phyloP scores from a whole-genome alignment of 176 grass and related monocot genomes.

The Aegilops tauschii region DNA sequence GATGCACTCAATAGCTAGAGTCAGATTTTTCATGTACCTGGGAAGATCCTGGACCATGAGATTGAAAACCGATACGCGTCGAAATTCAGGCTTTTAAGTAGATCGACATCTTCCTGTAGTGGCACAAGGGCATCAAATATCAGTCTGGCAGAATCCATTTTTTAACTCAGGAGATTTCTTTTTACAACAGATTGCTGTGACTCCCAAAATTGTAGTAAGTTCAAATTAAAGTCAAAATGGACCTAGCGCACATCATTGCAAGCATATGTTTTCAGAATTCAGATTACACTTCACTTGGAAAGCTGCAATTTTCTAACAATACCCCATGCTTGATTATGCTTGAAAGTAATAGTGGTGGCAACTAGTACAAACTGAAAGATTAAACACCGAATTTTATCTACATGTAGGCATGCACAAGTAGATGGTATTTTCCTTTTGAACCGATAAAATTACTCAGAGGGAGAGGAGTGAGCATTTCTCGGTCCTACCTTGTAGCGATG shows the following conservation, averaged over 20 bases:
- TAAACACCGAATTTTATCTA: not conserved
- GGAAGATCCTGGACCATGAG: constrained; percentile 81
- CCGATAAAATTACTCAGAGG: not conserved
- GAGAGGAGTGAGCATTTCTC: not conserved
- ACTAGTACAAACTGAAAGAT: not conserved
- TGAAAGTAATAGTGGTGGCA: not conserved
- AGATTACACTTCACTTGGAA: not conserved
- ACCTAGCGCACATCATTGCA: not conserved
- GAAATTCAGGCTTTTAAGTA: constrained; percentile 67
- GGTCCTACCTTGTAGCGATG: constrained; percentile 58
- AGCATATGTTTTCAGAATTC: constrained; percentile 12
- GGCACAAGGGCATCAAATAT: not conserved
- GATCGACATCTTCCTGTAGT: constrained; percentile 55
- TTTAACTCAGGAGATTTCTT: not conserved
- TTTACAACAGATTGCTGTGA: not conserved
- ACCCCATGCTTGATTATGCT: not conserved
- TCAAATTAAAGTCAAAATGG: not conserved
- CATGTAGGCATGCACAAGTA: not conserved
- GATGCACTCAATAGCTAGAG: not conserved
- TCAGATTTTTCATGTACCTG: constrained; percentile 11
- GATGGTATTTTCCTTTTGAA: not conserved
- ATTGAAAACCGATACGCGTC: constrained; percentile 81
- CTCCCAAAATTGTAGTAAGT: not conserved
- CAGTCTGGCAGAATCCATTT: not conserved
- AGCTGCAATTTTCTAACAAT: not conserved